Evolutionary conservation across 306 rosid genomes (phyloP).

Genomic region (Cotoneaster glaucophyllus): DNA sequence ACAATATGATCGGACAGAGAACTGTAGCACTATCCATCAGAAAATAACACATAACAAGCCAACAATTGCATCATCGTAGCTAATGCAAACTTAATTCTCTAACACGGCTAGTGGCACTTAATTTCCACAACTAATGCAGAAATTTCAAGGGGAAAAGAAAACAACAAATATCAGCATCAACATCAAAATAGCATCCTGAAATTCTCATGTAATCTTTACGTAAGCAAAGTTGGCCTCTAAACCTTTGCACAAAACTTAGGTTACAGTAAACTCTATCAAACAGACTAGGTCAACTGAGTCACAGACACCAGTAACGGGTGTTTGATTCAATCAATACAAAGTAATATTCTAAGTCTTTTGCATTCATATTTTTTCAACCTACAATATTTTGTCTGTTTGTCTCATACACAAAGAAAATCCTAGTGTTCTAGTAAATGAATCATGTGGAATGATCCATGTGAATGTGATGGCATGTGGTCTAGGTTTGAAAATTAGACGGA

Average conservation of each 20-base stretch:
- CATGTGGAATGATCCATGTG: not conserved
- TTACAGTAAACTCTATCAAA: not conserved
- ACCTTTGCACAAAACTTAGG: not conserved
- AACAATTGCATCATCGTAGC: not conserved
- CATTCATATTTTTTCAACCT: not conserved
- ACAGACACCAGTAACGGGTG: not conserved
- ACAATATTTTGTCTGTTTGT: not conserved
- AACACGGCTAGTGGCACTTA: not conserved
- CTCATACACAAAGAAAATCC: not conserved
- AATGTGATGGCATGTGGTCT: not conserved
- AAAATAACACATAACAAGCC: not conserved
- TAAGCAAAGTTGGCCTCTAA: not conserved
- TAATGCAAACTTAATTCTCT: not conserved
- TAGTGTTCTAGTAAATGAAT: not conserved
- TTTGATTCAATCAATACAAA: not conserved
- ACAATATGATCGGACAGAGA: not conserved
- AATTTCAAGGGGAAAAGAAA: not conserved
- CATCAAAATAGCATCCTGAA: not conserved
- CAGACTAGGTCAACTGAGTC: not conserved
- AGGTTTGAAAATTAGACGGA: not conserved
- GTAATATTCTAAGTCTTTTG: not conserved
- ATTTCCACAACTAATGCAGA: not conserved
- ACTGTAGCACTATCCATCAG: not conserved
- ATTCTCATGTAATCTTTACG: not conserved
- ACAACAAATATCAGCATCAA: not conserved